A percentile compares a stretch with the other conserved stretches of the same genome.
These are phyloP conservation scores for Thinopyrum elongatum DNA, from an alignment of 176 grass and related monocot species.

Conservation along the genomic window DNA sequence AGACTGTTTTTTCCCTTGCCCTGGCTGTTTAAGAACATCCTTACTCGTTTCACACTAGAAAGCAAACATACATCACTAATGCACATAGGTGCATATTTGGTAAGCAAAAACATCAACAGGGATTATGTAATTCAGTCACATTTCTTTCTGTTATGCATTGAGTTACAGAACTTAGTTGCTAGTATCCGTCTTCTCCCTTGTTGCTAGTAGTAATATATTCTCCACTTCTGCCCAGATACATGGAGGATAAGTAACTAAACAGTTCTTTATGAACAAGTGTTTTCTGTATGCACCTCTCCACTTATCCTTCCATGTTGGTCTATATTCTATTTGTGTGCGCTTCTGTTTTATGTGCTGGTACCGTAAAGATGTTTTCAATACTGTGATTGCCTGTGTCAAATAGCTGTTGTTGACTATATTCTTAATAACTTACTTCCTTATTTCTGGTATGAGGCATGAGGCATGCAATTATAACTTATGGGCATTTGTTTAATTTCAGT, in stretches of 20 bases:
- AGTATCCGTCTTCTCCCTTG: neutral
- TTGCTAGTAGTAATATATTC: constrained; percentile 24
- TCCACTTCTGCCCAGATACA: neutral
- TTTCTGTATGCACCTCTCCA: neutral
- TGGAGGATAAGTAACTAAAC: neutral
- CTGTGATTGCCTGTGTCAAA: neutral
- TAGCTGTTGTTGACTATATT: neutral
- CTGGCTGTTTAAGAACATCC: neutral
- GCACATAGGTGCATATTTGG: neutral
- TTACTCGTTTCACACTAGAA: constrained; percentile 14
- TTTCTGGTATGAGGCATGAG: neutral
- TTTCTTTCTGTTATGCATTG: constrained; percentile 18
- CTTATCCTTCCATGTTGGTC: neutral
- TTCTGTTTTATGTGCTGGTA: neutral
- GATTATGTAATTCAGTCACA: neutral
- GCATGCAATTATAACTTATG: constrained; percentile 1
- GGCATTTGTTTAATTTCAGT: constrained; percentile 2
- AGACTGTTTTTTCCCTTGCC: neutral
- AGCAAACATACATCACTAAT: neutral
- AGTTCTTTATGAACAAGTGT: constrained; percentile 12
- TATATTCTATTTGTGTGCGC: neutral
- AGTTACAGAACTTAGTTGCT: neutral
- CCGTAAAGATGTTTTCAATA: neutral
- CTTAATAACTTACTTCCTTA: neutral
- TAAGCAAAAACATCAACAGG: constrained; percentile 15